Percentiles rank a stretch among this genome's conserved stretches.
Evolutionary conservation across 805 yeast species (phyloP).

Genomic region (Sungouiozyma ichnusensis): DNA sequence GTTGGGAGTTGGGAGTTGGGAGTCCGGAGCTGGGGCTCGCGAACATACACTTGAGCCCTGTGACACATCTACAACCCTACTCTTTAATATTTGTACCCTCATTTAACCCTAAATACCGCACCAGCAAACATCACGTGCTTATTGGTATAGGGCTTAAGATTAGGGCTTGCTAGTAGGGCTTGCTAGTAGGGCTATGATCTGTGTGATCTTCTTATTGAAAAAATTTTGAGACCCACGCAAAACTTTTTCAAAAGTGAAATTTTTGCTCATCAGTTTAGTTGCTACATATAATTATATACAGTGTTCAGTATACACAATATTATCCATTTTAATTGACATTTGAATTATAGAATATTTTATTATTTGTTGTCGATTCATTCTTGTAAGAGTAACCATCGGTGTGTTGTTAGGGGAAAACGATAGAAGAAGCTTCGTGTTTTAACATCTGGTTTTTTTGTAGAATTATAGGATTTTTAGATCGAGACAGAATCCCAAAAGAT

Average conservation of each 20-base stretch:
- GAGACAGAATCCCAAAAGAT: background rate
- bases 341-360: background rate
- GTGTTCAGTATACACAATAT: too few species aligned
- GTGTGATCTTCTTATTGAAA: too few species aligned
- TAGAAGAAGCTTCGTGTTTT: too few species aligned
- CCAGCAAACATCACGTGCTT: too few species aligned
- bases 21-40: background rate
- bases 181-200: too few species aligned
- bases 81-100: too few species aligned
- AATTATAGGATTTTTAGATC: background rate
- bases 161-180: background rate
- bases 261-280: background rate
- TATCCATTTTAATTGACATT: slow-evolving; percentile 4
- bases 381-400: background rate
- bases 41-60: too few species aligned
- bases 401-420: background rate
- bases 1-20: too few species aligned
- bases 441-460: background rate
- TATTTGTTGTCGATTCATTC: background rate
- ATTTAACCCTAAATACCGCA: too few species aligned
- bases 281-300: slow-evolving; percentile 2
- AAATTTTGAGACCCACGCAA: background rate
- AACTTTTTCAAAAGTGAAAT: background rate
- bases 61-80: too few species aligned
- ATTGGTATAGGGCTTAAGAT: background rate